phyloP scores from a whole-genome alignment of 179 eudicot species.

The Monotropa hypopitys region DNA sequence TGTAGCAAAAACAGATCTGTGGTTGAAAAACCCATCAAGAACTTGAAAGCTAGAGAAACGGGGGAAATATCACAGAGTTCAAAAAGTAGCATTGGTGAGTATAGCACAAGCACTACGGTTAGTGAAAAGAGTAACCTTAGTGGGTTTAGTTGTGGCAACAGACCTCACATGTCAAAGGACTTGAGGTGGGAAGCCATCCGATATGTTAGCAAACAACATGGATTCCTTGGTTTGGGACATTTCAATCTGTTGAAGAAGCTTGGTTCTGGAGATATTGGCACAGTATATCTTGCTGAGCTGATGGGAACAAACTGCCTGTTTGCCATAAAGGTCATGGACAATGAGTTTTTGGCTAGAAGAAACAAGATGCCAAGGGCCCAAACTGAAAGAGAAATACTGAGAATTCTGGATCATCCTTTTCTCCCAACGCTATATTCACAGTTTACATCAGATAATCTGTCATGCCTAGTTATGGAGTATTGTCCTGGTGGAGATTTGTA shows the following conservation, averaged over 20 bases:
- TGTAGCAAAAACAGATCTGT: conserved; percentile 6
- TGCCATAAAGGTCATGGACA: conserved; percentile 51
- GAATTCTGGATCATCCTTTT: conserved; percentile 51
- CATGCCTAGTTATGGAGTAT: conserved; percentile 49
- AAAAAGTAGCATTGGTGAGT: conserved; percentile 39
- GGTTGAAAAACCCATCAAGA: conserved; percentile 17
- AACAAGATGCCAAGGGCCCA: conserved; percentile 45
- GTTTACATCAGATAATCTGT: conserved; percentile 41
- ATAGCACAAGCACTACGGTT: conserved; percentile 31
- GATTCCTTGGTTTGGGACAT: conserved; percentile 35
- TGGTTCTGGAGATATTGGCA: conserved; percentile 48
- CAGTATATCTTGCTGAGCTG: conserved; percentile 43
- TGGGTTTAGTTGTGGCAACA: conserved; percentile 28
- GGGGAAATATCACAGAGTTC: conserved; percentile 38
- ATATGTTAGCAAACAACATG: conserved; percentile 23
- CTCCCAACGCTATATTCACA: conserved; percentile 40
- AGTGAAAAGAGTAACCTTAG: conserved; percentile 44
- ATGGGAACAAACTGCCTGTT: conserved; percentile 32
- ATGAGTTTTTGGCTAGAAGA: conserved; percentile 39
- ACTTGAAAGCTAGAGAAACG: conserved; percentile 16
- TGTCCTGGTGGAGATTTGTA: conserved; percentile 53
- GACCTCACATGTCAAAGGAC: conserved; percentile 54
- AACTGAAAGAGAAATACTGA: conserved; percentile 41
- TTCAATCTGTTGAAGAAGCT: conserved; percentile 39
- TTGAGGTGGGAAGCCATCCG: conserved; percentile 33